A percentile compares a stretch with the other conserved stretches of the same genome.
These are phyloP conservation scores for Phalaenopsis hybrid DNA, from an alignment of 116 monocot species.

Conservation along the genomic window DNA sequence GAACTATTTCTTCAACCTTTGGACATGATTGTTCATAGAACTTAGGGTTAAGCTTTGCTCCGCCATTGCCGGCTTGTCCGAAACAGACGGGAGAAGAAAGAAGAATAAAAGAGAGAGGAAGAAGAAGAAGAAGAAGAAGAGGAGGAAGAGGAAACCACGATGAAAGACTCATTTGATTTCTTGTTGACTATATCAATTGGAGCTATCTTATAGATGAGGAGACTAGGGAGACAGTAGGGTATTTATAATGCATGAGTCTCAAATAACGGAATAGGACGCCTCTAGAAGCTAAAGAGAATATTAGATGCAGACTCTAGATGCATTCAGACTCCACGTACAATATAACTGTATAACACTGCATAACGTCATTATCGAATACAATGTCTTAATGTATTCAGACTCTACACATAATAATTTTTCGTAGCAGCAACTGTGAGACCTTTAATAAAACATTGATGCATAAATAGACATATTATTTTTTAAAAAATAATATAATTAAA, in stretches of 20 bases:
- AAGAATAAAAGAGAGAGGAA: conserved; percentile 3
- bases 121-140: neutral
- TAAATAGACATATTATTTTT: no score
- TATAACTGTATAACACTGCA: no score
- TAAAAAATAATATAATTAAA: no score
- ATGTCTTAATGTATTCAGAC: no score
- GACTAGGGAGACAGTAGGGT: neutral
- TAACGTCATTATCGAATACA: no score
- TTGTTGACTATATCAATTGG: no score
- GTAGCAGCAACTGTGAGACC: no score
- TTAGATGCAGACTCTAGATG: neutral
- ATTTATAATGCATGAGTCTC: neutral
- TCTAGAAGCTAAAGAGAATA: neutral
- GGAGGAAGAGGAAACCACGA: neutral
- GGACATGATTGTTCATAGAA: conserved; percentile 44
- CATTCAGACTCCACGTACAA: no score
- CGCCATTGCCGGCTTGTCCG: conserved; percentile 1
- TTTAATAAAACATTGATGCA: no score
- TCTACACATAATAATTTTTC: no score
- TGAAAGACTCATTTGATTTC: neutral
- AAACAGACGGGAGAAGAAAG: conserved; percentile 2
- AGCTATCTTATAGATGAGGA: neutral
- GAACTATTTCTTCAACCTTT: conserved; percentile 28
- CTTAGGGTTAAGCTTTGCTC: conserved; percentile 22
- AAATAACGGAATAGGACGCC: neutral